Percentiles rank a stretch among this genome's conserved stretches.
Conservation (phyloP, 306 rosid genomes). For the Lathyrus aphaca region DNA sequence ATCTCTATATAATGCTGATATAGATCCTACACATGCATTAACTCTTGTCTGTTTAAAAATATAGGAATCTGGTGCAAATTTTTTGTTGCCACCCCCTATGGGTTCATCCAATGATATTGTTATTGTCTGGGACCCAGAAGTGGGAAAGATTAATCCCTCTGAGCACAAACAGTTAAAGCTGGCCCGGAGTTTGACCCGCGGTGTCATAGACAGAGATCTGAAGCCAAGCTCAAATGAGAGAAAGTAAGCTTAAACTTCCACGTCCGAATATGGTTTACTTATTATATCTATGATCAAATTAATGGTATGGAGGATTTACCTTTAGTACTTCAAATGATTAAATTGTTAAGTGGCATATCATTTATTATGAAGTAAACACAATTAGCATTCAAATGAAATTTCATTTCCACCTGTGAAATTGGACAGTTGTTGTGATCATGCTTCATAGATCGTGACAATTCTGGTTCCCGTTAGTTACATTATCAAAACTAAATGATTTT, state of each 20-base stretch:
- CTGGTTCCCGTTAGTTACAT: constrained; percentile 24
- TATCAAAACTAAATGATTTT: constrained; percentile 33
- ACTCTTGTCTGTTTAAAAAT: constrained; percentile 48
- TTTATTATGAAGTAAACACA: constrained; percentile 33
- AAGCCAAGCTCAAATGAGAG: constrained; percentile 92
- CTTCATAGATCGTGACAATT: constrained; percentile 24
- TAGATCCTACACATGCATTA: constrained; percentile 18
- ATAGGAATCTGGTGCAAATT: constrained; percentile 97
- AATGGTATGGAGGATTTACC: constrained; percentile 16
- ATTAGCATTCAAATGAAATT: constrained; percentile 33
- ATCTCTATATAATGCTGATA: constrained; percentile 29
- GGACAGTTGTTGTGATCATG: constrained; percentile 2
- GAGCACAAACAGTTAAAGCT: constrained; percentile 98
- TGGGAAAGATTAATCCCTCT: constrained; percentile 88
- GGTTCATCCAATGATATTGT: constrained; percentile 93
- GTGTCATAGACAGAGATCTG: constrained; percentile 95
- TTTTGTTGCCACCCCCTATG: constrained; percentile 87
- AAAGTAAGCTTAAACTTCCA: constrained; percentile 67
- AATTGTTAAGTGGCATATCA: constrained; percentile 20
- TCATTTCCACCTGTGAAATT: constrained; percentile 1
- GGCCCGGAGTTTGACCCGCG: constrained; percentile 95
- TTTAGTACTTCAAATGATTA: constrained; percentile 29
- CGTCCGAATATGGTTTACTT: constrained; percentile 20
- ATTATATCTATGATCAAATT: constrained; percentile 25
- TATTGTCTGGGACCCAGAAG: constrained; percentile 93